Evolutionary conservation across 345 rosid genomes (phyloP), one percentile per base, ranked within the genome.

Genomic region (Heritiera fomes): DNA sequence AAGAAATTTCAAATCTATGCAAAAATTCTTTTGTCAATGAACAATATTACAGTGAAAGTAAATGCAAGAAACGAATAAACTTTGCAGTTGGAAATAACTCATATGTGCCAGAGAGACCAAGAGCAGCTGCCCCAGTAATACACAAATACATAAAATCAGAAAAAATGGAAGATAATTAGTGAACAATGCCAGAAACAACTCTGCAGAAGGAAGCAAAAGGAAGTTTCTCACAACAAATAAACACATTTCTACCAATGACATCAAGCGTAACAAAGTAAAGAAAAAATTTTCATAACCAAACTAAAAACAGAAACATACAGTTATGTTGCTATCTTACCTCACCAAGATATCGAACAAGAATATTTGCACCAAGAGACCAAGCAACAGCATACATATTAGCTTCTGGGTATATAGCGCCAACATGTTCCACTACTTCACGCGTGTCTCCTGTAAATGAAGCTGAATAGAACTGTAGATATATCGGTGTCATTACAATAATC

Each of bases 331-430:
- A 64, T 74, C 85, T 71, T 76, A 92, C 99, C 93, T 88, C 85
- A 79, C 90, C 96, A 85, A 95, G 75, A 87, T 92, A 95, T 72
- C 90, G 91, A 46, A 95, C 96, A 69, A 95, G 98, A 84, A 93
- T 90, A 83, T 95, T 93, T 49, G 94, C 98, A 49, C 97, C 98
- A 45, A 95, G 94, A 81, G 99, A 95, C 97, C 99, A 95, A 64
- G 98, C 97, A 77, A 86, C 89, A n/a, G 98, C 98, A 88, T 95
- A 91, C 81, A 95, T 64, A 80, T 95, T 92, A 75, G 98, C 92
- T 43, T 82, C 78, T 2, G 99, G 98, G 84, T 92, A 92, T 69
- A 89, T 85, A 49, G 60, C 63, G 13, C 84, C 82, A 79, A 93
- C 88, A 75, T 88, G 90, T 38, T 74, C 81, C 55, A 95, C 91